Percentiles rank a stretch among this genome's conserved stretches.
Evolutionary conservation across 2,329 filamentous ascomycete genomes (phyloP).

Genomic region (Xenoacremonium recifei): DNA sequence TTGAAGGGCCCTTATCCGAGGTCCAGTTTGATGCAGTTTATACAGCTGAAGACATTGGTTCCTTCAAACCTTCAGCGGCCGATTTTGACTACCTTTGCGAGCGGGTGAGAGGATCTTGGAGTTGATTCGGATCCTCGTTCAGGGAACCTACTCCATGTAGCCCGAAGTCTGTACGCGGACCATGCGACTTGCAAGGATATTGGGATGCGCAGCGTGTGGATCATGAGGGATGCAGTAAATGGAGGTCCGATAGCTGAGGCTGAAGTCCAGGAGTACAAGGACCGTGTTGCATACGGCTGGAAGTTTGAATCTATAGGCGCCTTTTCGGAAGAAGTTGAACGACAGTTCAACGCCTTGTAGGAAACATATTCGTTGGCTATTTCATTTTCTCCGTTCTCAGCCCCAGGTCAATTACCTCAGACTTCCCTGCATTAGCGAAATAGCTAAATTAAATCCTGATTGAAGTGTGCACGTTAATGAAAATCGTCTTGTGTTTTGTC

Average conservation of each 20-base stretch:
- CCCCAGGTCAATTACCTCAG: too few species aligned
- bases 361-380: too few species aligned
- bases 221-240: neutral
- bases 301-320: neutral
- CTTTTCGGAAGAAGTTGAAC: neutral
- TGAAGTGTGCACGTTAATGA: too few species aligned
- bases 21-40: neutral
- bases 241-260: neutral
- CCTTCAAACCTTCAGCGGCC: neutral
- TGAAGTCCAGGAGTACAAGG: neutral
- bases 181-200: neutral
- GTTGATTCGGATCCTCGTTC: neutral
- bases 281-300: neutral
- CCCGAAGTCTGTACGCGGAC: neutral
- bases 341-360: neutral
- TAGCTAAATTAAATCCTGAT: too few species aligned
- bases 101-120: neutral
- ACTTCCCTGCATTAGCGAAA: too few species aligned
- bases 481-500: too few species aligned
- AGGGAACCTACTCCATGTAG: neutral
- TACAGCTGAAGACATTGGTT: neutral
- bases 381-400: too few species aligned
- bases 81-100: neutral
- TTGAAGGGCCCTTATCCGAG: neutral
- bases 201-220: neutral